Evolutionary conservation across 164 flowering plant genomes (phyloP), one percentile per base, ranked within the genome.

Genomic region (Liriodendron chinense): DNA sequence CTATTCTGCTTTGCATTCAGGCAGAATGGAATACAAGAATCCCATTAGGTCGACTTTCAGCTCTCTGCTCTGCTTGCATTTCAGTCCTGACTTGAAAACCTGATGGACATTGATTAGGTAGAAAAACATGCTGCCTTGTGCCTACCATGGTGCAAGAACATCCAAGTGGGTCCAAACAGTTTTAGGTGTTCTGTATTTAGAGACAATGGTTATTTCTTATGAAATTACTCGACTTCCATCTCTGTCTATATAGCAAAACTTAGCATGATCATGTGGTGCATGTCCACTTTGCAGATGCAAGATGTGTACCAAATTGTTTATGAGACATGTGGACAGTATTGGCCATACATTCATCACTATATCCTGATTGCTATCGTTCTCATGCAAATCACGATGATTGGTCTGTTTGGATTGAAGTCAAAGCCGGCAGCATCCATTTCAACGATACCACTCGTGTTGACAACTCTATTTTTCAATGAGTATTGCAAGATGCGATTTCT

Each of bases 301-400:
- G 92, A 92, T 78, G 98, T 88, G 25, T 92, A 94, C 79, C 89
- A 81, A 24, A 88, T 86, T 43, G 72, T 77, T 47, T 94, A 92
- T 47, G 97, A 92, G 74, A 90, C 96, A 10, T 83, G 89, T 75
- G 98, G 97, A 74, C 87, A 85, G 68, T 90, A 84, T 79, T 94
- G 96, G 96, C 94, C 96, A 57, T 84, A 84, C 74, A 85, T 94
- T 73, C 94, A 94, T 81, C 91, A 88, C 75, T 90, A 88, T 72
- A 86, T 90, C 47, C 56, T 88, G 68, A 25, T 87, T 21, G 84
- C 89, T 21, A 82, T 94, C 59, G 72, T 90, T 71, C 88, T 92
- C 34, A 92, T 90, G 96, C 98, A 94, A 85, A 87, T 91, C 61
- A 90, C 92, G 0, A 90, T 91, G 97, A 87, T 94, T 75, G 98